A percentile compares a stretch with the other conserved stretches of the same genome.
These are phyloP conservation scores for Protea cynaroides DNA, from an alignment of 164 flowering plant species.

Conservation along the genomic window DNA sequence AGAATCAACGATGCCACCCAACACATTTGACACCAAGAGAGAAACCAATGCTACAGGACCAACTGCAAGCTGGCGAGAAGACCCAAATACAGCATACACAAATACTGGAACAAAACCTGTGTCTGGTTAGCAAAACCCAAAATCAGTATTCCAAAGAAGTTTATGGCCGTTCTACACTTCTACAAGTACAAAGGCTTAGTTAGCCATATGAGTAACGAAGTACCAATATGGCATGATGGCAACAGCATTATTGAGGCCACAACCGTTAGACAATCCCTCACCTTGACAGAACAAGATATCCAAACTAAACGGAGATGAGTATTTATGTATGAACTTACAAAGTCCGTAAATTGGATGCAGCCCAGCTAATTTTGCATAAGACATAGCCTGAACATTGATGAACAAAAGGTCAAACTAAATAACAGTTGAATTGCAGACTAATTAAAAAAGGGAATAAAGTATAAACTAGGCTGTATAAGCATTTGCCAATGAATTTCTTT, in stretches of 20 bases:
- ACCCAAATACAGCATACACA: conserved; percentile 89
- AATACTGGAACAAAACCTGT: conserved; percentile 89
- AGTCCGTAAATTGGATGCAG: conserved; percentile 92
- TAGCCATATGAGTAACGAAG: neutral
- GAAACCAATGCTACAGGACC: conserved; percentile 99
- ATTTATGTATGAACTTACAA: conserved; percentile 49
- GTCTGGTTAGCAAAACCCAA: conserved; percentile 42
- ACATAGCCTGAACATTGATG: conserved; percentile 71
- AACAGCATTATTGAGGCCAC: neutral
- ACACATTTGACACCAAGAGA: conserved; percentile 86
- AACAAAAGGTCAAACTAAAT: conserved; percentile 16
- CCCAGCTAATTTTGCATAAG: conserved; percentile 98
- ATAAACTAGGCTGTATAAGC: no score
- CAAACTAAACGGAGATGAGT: neutral
- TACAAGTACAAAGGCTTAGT: neutral
- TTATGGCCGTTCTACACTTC: neutral
- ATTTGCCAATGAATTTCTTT: no score
- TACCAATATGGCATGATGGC: neutral
- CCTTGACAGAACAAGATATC: neutral
- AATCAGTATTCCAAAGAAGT: neutral
- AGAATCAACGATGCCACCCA: conserved; percentile 63
- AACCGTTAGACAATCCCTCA: neutral
- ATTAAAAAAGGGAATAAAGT: no score
- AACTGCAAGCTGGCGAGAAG: conserved; percentile 96
- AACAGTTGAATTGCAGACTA: no score